Percentiles rank a stretch among this genome's conserved stretches.
These are phyloP conservation scores for Scheffersomyces quercinus DNA, from an alignment of 1,139 yeast genomes.

Conservation along the genomic window DNA sequence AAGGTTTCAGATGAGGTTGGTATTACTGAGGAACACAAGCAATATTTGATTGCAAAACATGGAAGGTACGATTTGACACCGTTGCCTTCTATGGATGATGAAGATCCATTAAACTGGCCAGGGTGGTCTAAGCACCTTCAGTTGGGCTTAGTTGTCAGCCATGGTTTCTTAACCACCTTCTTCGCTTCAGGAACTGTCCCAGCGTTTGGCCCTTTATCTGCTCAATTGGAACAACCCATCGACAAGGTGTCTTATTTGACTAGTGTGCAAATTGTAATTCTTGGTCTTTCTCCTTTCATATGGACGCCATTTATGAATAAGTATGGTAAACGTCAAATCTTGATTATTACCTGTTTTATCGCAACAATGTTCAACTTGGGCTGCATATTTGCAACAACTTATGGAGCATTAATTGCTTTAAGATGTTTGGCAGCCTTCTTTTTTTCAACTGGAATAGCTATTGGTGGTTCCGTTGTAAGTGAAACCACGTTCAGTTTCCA, in stretches of 20 bases:
- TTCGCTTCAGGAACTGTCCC: constrained; percentile 25
- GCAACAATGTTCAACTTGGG: constrained; percentile 18
- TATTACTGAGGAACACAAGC: constrained; percentile 4
- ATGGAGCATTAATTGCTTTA: constrained; percentile 17
- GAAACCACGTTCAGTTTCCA: constrained; percentile 22
- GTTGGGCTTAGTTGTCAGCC: constrained; percentile 18
- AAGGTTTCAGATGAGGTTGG: background rate
- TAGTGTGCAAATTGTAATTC: constrained; percentile 16
- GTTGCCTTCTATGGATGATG: constrained; percentile 16
- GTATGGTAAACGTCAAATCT: constrained; percentile 17
- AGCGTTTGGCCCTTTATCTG: constrained; percentile 14
- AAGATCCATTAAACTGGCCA: constrained; percentile 22
- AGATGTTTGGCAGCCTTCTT: constrained; percentile 18
- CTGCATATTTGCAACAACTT: constrained; percentile 14
- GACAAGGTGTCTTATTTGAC: constrained; percentile 16
- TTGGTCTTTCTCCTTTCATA: constrained; percentile 19
- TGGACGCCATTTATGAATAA: constrained; percentile 22
- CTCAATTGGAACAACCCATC: constrained; percentile 12
- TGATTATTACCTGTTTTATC: constrained; percentile 15
- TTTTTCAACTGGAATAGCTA: constrained; percentile 20
- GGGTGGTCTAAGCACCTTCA: constrained; percentile 11
- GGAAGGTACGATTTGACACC: constrained; percentile 18
- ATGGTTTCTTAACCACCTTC: constrained; percentile 20
- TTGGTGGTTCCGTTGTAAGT: constrained; percentile 19
- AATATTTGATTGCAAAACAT: constrained; percentile 17